Evolutionary conservation across 1,284 basidiomycete species (phyloP).

Genomic region (Apiotrichum domesticum): DNA sequence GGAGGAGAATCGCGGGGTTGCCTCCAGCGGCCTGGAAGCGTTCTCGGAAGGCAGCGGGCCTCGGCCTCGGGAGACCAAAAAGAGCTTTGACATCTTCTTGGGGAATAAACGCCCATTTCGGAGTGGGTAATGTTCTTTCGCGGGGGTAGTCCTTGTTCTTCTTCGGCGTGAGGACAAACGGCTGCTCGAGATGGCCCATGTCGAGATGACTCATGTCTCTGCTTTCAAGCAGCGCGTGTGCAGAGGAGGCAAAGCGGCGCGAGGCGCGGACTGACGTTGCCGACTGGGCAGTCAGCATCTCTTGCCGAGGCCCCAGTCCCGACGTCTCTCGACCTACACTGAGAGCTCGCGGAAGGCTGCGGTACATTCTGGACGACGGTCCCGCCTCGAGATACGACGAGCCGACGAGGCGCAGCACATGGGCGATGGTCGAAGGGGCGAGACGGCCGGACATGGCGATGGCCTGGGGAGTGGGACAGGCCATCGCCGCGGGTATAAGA

Average conservation of each 20-base stretch:
- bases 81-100: not conserved
- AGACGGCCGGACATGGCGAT: conserved; percentile 18
- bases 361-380: not conserved
- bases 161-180: conserved; percentile 4
- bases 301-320: not conserved
- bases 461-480: conserved; percentile 13
- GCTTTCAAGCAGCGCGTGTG: not conserved
- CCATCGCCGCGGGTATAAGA: conserved; percentile 12
- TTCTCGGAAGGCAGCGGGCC: not conserved
- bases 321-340: not conserved
- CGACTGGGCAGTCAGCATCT: not conserved
- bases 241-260: conserved; percentile 11
- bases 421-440: conserved; percentile 12
- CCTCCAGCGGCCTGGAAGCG: not conserved
- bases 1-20: conserved; percentile 1
- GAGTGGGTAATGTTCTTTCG: not conserved
- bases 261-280: not conserved
- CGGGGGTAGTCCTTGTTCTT: not conserved
- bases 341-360: not conserved
- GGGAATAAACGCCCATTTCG: conserved; percentile 2
- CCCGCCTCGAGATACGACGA: conserved; percentile 15
- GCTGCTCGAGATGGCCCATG: not conserved
- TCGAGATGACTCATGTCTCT: not conserved
- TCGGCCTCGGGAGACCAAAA: not conserved
- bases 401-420: conserved; percentile 16